Conservation (phyloP, 192 early-diverging fungal species). For the Oehlia diaphana region DNA sequence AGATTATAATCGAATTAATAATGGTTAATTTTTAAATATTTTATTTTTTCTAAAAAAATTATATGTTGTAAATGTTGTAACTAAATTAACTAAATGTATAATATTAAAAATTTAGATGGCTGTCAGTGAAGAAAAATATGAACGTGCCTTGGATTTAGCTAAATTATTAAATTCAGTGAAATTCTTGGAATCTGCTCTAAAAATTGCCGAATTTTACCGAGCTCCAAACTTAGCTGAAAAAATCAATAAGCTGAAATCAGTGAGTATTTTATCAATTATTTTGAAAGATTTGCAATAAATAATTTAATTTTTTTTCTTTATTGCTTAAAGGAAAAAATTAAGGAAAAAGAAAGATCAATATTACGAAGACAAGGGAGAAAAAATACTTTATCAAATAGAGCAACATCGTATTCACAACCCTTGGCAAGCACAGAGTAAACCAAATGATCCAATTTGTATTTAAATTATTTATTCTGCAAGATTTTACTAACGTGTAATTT, state of each 20-base stretch:
- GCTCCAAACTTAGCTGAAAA: slow-evolving; percentile 74
- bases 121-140: slow-evolving; percentile 73
- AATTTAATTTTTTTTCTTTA: background rate
- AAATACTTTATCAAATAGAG: background rate
- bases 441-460: background rate
- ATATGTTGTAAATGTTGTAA: background rate
- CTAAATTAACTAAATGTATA: background rate
- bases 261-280: background rate
- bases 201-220: slow-evolving; percentile 73
- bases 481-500: background rate
- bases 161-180: slow-evolving; percentile 56
- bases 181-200: slow-evolving; percentile 81
- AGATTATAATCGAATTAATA: slow-evolving; percentile 72
- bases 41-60: slow-evolving; percentile 5
- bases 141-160: slow-evolving; percentile 81
- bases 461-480: background rate
- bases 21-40: slow-evolving; percentile 47
- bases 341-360: background rate
- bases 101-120: slow-evolving; percentile 48
- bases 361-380: background rate
- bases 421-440: background rate
- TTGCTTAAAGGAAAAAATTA: background rate
- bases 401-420: background rate
- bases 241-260: slow-evolving; percentile 45
- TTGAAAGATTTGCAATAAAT: too few species aligned